Evolutionary conservation across 2,329 filamentous ascomycete species (phyloP).

Genomic region (Exophiala sp.): DNA sequence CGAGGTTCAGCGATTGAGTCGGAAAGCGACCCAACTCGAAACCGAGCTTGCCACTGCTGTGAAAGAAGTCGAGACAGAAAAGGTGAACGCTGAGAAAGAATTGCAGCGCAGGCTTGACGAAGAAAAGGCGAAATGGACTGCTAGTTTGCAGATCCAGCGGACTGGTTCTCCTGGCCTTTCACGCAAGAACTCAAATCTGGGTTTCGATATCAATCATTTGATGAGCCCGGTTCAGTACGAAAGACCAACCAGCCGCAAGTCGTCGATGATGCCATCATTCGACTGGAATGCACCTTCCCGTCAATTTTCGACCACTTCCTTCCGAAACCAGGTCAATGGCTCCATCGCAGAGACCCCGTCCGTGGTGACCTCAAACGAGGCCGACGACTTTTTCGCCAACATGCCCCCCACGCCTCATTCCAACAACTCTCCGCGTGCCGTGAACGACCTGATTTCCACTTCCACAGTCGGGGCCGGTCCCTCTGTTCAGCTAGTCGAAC

Average conservation of each 20-base stretch:
- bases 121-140: conserved; percentile 59
- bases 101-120: conserved; percentile 61
- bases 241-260: conserved; percentile 40
- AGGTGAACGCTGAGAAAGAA: conserved; percentile 56
- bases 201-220: conserved; percentile 37
- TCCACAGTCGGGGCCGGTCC: conserved; percentile 88
- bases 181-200: conserved; percentile 35
- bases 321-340: conserved; percentile 38
- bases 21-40: conserved; percentile 50
- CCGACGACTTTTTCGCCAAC: conserved; percentile 44
- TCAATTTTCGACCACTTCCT: conserved; percentile 46
- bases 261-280: conserved; percentile 37
- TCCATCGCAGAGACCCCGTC: conserved; percentile 44
- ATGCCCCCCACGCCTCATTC: conserved; percentile 36
- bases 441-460: conserved; percentile 81
- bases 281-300: conserved; percentile 40
- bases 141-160: conserved; percentile 38
- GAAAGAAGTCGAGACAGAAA: conserved; percentile 57
- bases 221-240: conserved; percentile 32
- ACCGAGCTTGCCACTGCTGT: conserved; percentile 59
- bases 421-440: conserved; percentile 51
- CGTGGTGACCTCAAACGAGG: conserved; percentile 46
- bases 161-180: conserved; percentile 42
- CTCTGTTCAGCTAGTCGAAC: conserved; percentile 89
- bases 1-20: conserved; percentile 49